phyloP scores from a whole-genome alignment of 768 basidiomycete genomes.

The Tulasnella sp. region DNA sequence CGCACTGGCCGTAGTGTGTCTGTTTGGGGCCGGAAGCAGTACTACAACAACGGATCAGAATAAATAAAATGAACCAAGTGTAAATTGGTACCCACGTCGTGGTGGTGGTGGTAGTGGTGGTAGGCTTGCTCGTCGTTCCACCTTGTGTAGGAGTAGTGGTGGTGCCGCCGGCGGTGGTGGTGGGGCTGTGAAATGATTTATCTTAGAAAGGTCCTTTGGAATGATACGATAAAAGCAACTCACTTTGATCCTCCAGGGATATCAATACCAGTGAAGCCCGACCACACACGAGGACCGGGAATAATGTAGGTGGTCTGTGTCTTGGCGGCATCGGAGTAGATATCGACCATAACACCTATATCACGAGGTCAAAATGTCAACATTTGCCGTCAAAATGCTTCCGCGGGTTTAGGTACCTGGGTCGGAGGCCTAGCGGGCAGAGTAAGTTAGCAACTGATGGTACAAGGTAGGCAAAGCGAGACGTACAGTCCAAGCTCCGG shows the following conservation, averaged over 20 bases:
- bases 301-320: conserved; percentile 18
- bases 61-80: background rate
- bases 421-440: background rate
- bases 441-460: background rate
- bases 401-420: background rate
- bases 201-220: background rate
- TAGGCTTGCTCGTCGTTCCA: background rate
- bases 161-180: background rate
- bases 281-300: conserved; percentile 17
- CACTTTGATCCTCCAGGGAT: background rate
- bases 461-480: background rate
- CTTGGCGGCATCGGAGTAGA: conserved; percentile 16
- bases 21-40: background rate
- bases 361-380: background rate
- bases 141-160: background rate
- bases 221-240: background rate
- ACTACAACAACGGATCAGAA: background rate
- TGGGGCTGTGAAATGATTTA: background rate
- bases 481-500: conserved; percentile 17
- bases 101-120: background rate
- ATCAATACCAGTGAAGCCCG: conserved; percentile 6
- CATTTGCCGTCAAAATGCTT: background rate
- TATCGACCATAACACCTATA: conserved; percentile 20
- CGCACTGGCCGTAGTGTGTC: conserved; percentile 13
- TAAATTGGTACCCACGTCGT: background rate